These are phyloP conservation scores for Syzygium aromaticum DNA, from an alignment of 345 rosid species.

Conservation along the genomic window DNA sequence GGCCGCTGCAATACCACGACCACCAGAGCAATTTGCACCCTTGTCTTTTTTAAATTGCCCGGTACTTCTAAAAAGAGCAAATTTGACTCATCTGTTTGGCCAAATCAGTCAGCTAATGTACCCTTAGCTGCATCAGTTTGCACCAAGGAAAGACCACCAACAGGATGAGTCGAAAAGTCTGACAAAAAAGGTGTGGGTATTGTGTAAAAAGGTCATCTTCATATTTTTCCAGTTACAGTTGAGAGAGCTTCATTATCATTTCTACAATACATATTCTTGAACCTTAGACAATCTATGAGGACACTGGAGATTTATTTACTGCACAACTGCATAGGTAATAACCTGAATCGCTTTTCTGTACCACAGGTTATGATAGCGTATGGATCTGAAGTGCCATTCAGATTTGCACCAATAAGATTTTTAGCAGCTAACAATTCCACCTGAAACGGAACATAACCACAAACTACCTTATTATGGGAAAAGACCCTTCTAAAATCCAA, in stretches of 20 bases:
- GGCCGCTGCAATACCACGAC: neutral
- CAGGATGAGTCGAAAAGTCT: neutral
- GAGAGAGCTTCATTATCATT: neutral
- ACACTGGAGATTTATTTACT: neutral
- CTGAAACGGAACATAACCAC: constrained; percentile 25
- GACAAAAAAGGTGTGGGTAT: neutral
- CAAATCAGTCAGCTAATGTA: neutral
- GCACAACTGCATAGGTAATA: neutral
- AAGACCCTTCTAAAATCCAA: neutral
- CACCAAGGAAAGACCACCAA: neutral
- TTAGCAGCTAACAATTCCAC: constrained; percentile 94
- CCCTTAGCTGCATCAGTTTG: neutral
- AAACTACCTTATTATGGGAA: neutral
- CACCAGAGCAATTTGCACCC: neutral
- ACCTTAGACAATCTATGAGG: neutral
- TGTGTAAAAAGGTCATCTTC: neutral
- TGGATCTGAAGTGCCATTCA: constrained; percentile 97
- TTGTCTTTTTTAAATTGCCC: neutral
- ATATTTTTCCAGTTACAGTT: neutral
- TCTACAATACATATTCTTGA: neutral
- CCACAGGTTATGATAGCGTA: constrained; percentile 96
- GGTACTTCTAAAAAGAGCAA: neutral
- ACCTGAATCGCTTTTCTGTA: constrained; percentile 96
- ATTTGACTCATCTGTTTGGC: neutral
- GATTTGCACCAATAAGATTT: constrained; percentile 91